Evolutionary conservation across 176 grass and related monocot species (phyloP).

Genomic region (Aegilops umbellulata): DNA sequence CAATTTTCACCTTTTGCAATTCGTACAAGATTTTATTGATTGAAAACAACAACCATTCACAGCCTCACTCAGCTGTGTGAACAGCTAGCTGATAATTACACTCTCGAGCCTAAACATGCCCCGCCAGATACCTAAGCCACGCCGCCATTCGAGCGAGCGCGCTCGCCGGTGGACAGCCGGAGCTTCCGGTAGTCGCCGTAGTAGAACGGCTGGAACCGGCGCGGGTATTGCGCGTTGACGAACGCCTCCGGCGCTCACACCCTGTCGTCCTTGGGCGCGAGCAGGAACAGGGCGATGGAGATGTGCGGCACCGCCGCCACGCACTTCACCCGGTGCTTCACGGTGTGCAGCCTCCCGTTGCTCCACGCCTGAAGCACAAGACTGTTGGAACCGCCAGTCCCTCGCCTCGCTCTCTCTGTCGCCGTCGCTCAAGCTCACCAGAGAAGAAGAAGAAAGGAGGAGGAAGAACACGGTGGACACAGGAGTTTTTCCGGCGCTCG

Average conservation of each 20-base stretch:
- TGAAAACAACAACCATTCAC: not conserved
- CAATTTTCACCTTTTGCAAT: not conserved
- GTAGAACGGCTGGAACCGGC: too few species aligned
- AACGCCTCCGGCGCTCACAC: constrained; percentile 44
- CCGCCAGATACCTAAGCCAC: not conserved
- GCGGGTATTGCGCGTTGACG: too few species aligned
- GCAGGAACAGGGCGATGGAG: constrained; percentile 76
- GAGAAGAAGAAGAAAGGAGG: too few species aligned
- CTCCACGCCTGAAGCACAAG: constrained; percentile 59
- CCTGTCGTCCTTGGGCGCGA: constrained; percentile 68
- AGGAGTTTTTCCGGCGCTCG: too few species aligned
- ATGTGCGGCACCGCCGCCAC: constrained; percentile 55
- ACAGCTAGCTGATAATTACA: not conserved
- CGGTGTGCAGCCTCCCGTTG: constrained; percentile 68
- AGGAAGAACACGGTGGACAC: too few species aligned
- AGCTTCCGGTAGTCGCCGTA: constrained; percentile 35
- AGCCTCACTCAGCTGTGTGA: not conserved
- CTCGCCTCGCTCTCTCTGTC: too few species aligned
- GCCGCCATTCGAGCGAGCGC: constrained; percentile 31
- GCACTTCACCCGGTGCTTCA: constrained; percentile 78
- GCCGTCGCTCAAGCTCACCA: too few species aligned
- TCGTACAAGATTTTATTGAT: not conserved
- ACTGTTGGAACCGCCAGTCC: too few species aligned
- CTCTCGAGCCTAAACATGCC: not conserved
- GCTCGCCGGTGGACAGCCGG: constrained; percentile 47